Evolutionary conservation across 345 rosid species (phyloP).

Genomic region (Populus deltoides): DNA sequence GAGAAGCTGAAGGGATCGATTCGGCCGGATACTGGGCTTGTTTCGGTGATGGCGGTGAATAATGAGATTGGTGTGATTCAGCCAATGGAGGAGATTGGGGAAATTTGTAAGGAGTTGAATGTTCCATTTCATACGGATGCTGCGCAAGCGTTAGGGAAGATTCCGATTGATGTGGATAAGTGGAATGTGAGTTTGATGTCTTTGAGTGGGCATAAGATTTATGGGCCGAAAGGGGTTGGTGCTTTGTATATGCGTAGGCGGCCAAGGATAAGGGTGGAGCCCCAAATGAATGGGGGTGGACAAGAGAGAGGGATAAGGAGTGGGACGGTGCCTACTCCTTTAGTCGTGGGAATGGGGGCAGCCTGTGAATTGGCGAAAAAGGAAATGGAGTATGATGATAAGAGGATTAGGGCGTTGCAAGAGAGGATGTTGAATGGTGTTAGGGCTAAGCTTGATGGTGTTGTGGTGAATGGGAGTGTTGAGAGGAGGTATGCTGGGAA

Average conservation of each 20-base stretch:
- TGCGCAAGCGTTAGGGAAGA: constrained; percentile 93
- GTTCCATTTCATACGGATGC: constrained; percentile 92
- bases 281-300: constrained; percentile 95
- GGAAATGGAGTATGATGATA: constrained; percentile 89
- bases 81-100: constrained; percentile 87
- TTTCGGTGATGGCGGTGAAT: constrained; percentile 92
- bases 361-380: constrained; percentile 84
- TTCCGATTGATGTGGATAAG: constrained; percentile 75
- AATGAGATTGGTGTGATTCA: constrained; percentile 96
- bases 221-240: constrained; percentile 93
- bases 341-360: constrained; percentile 82
- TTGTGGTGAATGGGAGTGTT: constrained; percentile 80
- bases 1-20: constrained; percentile 57
- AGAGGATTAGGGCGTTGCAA: constrained; percentile 55
- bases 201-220: constrained; percentile 85
- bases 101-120: constrained; percentile 70
- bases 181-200: constrained; percentile 97
- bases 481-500: constrained; percentile 82
- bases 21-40: constrained; percentile 76
- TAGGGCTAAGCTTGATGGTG: constrained; percentile 68
- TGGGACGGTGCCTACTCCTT: constrained; percentile 83
- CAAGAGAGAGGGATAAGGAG: constrained; percentile 98
- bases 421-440: constrained; percentile 74
- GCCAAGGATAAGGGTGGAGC: constrained; percentile 81
- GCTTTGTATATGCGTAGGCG: constrained; percentile 83